phyloP scores from a whole-genome alignment of 805 yeast genomes.

The Ogataea kodamae region DNA sequence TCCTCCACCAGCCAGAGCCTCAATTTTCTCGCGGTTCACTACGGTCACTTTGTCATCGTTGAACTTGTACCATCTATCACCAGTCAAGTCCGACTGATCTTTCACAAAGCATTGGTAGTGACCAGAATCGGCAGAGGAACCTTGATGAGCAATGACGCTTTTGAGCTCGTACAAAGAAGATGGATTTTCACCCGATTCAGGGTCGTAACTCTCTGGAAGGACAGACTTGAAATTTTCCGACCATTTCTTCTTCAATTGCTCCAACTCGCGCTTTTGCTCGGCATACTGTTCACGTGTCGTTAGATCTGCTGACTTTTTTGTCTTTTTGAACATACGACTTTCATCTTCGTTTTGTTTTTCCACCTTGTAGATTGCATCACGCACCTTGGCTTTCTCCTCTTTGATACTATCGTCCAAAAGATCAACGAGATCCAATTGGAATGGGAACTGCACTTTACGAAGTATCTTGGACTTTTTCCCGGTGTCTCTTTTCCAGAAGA shows the following conservation, averaged over 20 bases:
- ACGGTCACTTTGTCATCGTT: conserved; percentile 85
- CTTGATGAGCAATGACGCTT: conserved; percentile 88
- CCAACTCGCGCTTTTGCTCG: conserved; percentile 48
- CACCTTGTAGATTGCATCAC: conserved; percentile 74
- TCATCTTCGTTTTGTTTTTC: conserved; percentile 74
- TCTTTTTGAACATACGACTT: conserved; percentile 67
- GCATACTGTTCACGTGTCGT: conserved; percentile 55
- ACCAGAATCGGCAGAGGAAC: conserved; percentile 95
- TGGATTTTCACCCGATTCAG: conserved; percentile 68
- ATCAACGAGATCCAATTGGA: conserved; percentile 84
- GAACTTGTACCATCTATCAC: conserved; percentile 88
- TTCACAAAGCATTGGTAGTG: conserved; percentile 90
- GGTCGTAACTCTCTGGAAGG: conserved; percentile 40
- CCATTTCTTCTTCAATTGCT: conserved; percentile 49
- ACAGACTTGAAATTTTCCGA: conserved; percentile 40
- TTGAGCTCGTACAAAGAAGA: conserved; percentile 80
- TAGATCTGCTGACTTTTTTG: conserved; percentile 38
- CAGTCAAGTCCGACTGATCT: conserved; percentile 60
- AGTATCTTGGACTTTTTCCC: conserved; percentile 88
- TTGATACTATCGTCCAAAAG: conserved; percentile 76
- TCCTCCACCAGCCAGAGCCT: conserved; percentile 91
- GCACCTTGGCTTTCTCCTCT: conserved; percentile 58
- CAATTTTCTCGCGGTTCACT: conserved; percentile 80
- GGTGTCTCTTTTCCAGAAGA: conserved; percentile 93
- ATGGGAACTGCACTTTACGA: conserved; percentile 92